phyloP scores from a whole-genome alignment of 257 asterid genomes.

The Solanum okadae region DNA sequence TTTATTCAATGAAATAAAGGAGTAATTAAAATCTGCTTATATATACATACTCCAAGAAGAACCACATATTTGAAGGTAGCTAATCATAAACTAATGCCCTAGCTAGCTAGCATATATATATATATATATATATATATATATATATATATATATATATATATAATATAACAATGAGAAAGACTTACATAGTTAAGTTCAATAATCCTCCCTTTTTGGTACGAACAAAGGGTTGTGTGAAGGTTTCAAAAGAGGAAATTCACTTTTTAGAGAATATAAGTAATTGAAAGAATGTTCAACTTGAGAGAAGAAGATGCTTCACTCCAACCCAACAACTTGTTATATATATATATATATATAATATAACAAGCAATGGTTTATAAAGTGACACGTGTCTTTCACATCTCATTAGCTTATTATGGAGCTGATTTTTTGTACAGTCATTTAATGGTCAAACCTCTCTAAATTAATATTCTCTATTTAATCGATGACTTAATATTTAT shows the following conservation, averaged over 20 bases:
- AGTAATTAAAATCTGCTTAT: no score
- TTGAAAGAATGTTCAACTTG: background rate
- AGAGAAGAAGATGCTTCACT: background rate
- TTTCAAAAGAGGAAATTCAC: background rate
- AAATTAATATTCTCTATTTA: no score
- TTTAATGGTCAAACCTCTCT: background rate
- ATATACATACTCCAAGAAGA: no score
- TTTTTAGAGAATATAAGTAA: background rate
- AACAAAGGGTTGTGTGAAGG: background rate
- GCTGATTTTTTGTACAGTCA: background rate
- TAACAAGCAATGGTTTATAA: background rate
- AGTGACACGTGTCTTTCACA: background rate
- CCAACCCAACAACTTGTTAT: background rate
- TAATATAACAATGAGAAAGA: background rate
- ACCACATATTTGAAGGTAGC: no score
- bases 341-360: no score
- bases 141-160: background rate
- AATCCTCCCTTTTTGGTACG: background rate
- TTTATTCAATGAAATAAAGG: no score
- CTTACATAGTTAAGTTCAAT: background rate
- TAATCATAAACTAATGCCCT: background rate
- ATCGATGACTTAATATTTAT: no score
- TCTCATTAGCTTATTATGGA: background rate
- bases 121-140: background rate
- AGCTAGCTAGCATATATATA: background rate